Base-by-base conservation (phyloP, 106 monocot species). In the Xerophyta viscosa region DNA sequence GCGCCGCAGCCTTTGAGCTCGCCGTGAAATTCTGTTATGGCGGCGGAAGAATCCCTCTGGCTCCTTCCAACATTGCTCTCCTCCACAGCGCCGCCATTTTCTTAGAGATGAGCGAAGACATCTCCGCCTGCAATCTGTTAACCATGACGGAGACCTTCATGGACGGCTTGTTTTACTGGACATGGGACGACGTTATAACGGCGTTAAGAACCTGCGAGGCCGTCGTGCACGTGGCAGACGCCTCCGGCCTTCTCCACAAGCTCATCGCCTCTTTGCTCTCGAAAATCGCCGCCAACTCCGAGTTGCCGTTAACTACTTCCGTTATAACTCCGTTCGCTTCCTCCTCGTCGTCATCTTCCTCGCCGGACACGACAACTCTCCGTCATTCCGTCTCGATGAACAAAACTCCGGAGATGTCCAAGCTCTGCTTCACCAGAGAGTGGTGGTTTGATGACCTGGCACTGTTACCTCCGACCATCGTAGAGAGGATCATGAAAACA, bases 361-460 rank as follows among this genome's bases (percentile, higher is more conserved):
- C 87, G 2, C 57, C 77, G 0, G 84, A 79, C 30, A 71, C 57
- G 4, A 39, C 41, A 1, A 58, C 28, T 2, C 64, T 71, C 56
- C 54, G 77, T 48, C 47, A 58, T 45, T 69, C 66, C 0, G 67
- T 63, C 0, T 64, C 79, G 21, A 72, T 37, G 24, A 84, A n/a
- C n/a, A n/a, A 57, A 56, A 75, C 83, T 4, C 60, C 70, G 1
- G 78, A 80, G 0, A 46, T 68, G 17, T 56, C 64, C 20, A 73
- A 54, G 41, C 71, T 52, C 3, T 75, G 71, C 29, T 53, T 62
- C 13, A 46, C 23, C 46, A 71, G 52, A 23, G 88, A 83, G 46
- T 88, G 88, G 88, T 88, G 82, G 83, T 83, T 83, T n/a, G 79
- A 79, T 17, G 79, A 83, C 52, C 56, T 83, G 20, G 26, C 72